Percentiles rank a stretch among this genome's conserved stretches.
Evolutionary conservation across 164 flowering plant genomes (phyloP).

Genomic region (Tetrastigma voinierianum): DNA sequence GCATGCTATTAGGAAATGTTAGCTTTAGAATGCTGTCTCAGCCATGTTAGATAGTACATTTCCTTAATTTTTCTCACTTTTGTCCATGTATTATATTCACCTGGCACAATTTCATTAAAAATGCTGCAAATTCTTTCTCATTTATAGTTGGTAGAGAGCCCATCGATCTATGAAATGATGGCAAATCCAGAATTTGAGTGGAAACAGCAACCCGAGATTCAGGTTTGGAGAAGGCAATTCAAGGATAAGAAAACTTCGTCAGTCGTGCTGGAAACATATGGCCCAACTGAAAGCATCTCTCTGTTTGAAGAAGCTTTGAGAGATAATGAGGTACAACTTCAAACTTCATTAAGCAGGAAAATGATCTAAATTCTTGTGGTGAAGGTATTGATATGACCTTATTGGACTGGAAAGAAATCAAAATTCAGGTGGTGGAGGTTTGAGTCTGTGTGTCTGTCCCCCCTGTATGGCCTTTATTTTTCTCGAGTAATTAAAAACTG

Average conservation of each 20-base stretch:
- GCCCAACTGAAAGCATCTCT: slow-evolving; percentile 38
- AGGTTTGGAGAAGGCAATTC: slow-evolving; percentile 68
- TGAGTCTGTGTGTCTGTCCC: no score
- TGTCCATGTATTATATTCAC: neutral
- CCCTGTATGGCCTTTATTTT: no score
- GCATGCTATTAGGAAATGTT: no score
- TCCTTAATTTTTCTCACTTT: neutral
- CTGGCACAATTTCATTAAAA: neutral
- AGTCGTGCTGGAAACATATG: slow-evolving; percentile 56
- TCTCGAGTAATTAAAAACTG: no score
- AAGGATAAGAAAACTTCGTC: slow-evolving; percentile 32
- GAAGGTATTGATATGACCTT: neutral
- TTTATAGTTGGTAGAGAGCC: slow-evolving; percentile 82
- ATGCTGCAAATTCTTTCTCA: neutral
- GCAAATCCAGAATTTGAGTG: slow-evolving; percentile 75
- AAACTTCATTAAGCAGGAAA: neutral
- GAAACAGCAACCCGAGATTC: slow-evolving; percentile 65
- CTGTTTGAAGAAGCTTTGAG: slow-evolving; percentile 60
- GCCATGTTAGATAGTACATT: neutral
- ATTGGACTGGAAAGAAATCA: no score
- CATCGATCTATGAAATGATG: slow-evolving; percentile 94
- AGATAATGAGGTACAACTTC: slow-evolving; percentile 62
- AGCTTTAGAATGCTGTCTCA: neutral
- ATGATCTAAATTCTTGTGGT: neutral
- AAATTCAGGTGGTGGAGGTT: no score